phyloP scores from a whole-genome alignment of 1,284 basidiomycete species.

The Athelia psychrophila region DNA sequence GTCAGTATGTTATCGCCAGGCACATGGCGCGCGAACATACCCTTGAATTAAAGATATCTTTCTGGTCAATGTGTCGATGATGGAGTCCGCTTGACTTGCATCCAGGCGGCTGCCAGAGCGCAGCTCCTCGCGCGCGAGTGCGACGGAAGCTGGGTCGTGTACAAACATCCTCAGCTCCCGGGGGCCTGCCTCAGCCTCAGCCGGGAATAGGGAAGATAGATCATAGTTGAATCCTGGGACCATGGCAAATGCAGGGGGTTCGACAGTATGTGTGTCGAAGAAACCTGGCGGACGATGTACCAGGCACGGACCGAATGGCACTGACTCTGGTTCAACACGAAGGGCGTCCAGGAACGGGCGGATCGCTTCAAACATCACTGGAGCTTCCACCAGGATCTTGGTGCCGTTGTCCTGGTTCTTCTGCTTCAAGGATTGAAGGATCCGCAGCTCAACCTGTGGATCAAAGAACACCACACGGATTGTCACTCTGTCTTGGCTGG shows the following conservation, averaged over 20 bases:
- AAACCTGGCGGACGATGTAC: constrained; percentile 32
- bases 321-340: constrained; percentile 40
- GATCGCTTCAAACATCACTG: constrained; percentile 59
- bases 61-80: constrained; percentile 55
- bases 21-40: constrained; percentile 31
- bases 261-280: constrained; percentile 31
- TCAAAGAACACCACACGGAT: constrained; percentile 54
- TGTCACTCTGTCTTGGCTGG: constrained; percentile 25
- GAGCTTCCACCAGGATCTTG: constrained; percentile 50
- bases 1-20: too few relatives aligned
- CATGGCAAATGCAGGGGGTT: constrained; percentile 46
- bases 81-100: constrained; percentile 63
- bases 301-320: constrained; percentile 56
- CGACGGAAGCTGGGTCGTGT: constrained; percentile 34
- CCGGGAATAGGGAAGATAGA: constrained; percentile 39
- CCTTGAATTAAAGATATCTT: constrained; percentile 71
- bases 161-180: constrained; percentile 30
- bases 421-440: constrained; percentile 34
- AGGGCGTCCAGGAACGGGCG: constrained; percentile 61
- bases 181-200: constrained; percentile 21
- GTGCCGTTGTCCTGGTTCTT: constrained; percentile 9
- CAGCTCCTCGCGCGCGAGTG: constrained; percentile 38
- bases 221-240: constrained; percentile 48
- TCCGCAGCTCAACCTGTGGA: constrained; percentile 39
- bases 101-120: constrained; percentile 51